Conservation (phyloP, 2,329 filamentous ascomycete genomes). For the Tolypocladium ovalisporum region DNA sequence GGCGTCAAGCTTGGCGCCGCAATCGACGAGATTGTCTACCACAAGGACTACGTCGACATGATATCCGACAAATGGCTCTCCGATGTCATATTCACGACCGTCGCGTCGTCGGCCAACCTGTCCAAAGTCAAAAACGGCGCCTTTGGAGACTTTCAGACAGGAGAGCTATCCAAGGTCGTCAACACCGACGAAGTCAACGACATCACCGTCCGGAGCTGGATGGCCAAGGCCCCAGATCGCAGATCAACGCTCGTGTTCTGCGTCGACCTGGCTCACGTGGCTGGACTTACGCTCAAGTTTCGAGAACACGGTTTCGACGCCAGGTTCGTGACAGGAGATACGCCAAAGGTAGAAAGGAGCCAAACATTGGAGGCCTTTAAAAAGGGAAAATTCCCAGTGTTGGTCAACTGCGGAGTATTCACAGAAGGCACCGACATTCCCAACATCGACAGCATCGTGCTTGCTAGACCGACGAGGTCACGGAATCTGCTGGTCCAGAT, state of each 20-base stretch:
- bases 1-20: conserved; percentile 71
- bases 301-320: conserved; percentile 71
- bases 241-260: conserved; percentile 91
- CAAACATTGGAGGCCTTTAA: conserved; percentile 68
- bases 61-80: conserved; percentile 86
- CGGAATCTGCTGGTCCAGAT: conserved; percentile 93
- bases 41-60: conserved; percentile 61
- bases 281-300: conserved; percentile 64
- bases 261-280: conserved; percentile 77
- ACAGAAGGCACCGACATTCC: conserved; percentile 97
- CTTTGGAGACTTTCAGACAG: conserved; percentile 66
- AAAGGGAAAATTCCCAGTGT: conserved; percentile 65
- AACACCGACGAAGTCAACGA: conserved; percentile 77
- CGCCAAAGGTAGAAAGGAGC: conserved; percentile 55
- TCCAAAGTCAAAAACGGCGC: conserved; percentile 51
- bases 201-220: conserved; percentile 77
- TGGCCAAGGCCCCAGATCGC: conserved; percentile 59
- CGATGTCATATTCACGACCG: conserved; percentile 88
- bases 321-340: conserved; percentile 75
- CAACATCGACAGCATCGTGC: conserved; percentile 85
- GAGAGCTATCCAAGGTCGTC: conserved; percentile 69
- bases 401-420: conserved; percentile 92
- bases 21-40: conserved; percentile 93
- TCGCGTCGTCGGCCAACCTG: conserved; percentile 72
- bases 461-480: conserved; percentile 81